Evolutionary conservation across 2,329 filamentous ascomycete species (phyloP).

Genomic region (Colletotrichum euphorbiae): DNA sequence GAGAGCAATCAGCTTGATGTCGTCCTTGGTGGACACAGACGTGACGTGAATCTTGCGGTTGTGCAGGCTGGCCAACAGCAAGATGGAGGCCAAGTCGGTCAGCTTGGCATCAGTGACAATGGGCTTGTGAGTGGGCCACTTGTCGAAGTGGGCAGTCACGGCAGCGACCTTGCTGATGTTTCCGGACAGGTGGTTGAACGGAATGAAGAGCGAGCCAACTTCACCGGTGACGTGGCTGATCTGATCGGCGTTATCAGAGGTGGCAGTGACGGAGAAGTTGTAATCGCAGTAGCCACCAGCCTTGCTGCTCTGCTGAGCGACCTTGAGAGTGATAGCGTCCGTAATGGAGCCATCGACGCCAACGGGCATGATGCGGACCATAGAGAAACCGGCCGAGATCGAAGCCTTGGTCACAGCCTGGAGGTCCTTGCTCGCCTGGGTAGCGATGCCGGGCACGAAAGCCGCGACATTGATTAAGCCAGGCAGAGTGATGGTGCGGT

Average conservation of each 20-base stretch:
- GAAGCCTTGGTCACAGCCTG: slow-evolving; percentile 78
- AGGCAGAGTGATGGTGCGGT: slow-evolving; percentile 78
- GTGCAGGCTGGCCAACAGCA: slow-evolving; percentile 82
- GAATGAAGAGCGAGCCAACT: slow-evolving; percentile 84
- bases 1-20: slow-evolving; percentile 80
- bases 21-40: slow-evolving; percentile 83
- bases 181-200: slow-evolving; percentile 83
- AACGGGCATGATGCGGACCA: slow-evolving; percentile 83
- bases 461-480: slow-evolving; percentile 84
- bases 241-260: slow-evolving; percentile 78
- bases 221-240: slow-evolving; percentile 78
- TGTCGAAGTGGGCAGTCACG: slow-evolving; percentile 81
- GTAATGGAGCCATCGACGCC: slow-evolving; percentile 79
- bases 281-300: slow-evolving; percentile 78
- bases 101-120: slow-evolving; percentile 85
- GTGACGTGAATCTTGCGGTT: slow-evolving; percentile 83
- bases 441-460: slow-evolving; percentile 80
- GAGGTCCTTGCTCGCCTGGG: slow-evolving; percentile 73
- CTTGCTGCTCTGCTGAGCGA: slow-evolving; percentile 78
- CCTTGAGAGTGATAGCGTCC: slow-evolving; percentile 76
- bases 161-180: slow-evolving; percentile 88
- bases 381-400: slow-evolving; percentile 80
- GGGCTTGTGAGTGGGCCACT: slow-evolving; percentile 82
- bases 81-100: slow-evolving; percentile 83
- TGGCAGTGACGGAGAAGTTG: slow-evolving; percentile 82